phyloP scores from a whole-genome alignment of 441 rosid species.

The Macaranga tanarius region DNA sequence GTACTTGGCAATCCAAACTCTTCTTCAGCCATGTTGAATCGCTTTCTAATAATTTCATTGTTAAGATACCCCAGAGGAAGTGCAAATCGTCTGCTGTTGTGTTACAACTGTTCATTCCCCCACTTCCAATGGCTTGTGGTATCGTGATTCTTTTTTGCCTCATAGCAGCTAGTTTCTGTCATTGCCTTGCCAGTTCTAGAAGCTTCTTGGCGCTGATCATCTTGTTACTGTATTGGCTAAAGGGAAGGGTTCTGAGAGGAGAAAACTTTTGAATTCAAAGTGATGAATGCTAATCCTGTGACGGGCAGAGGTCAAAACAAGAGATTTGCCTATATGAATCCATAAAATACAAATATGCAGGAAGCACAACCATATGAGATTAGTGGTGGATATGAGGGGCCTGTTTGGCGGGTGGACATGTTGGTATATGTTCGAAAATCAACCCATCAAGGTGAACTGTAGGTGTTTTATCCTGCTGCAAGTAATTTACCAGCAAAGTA shows the following conservation, averaged over 20 bases:
- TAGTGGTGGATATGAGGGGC: not conserved
- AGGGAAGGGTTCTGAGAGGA: not conserved
- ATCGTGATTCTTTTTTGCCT: not conserved
- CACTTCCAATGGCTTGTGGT: not conserved
- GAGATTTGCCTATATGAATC: not conserved
- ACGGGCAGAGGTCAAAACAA: not conserved
- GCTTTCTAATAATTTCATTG: constrained; percentile 10
- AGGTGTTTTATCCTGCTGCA: not conserved
- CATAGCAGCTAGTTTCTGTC: constrained; percentile 13
- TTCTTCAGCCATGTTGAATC: constrained; percentile 9
- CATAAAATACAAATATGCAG: too few relatives aligned
- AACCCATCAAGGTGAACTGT: not conserved
- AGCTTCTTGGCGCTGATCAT: constrained; percentile 11
- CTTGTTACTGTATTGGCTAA: not conserved
- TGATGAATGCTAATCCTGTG: not conserved
- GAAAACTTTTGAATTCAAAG: not conserved
- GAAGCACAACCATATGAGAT: constrained; percentile 12
- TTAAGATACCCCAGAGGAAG: constrained; percentile 15
- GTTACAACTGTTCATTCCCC: not conserved
- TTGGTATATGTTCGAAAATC: constrained; percentile 11
- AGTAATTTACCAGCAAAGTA: not conserved
- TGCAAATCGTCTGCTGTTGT: constrained; percentile 2
- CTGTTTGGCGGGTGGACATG: not conserved
- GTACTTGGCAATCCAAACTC: constrained; percentile 18
- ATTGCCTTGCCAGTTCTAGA: constrained; percentile 4